phyloP scores from a whole-genome alignment of 345 rosid species.

The Gossypium bickii region DNA sequence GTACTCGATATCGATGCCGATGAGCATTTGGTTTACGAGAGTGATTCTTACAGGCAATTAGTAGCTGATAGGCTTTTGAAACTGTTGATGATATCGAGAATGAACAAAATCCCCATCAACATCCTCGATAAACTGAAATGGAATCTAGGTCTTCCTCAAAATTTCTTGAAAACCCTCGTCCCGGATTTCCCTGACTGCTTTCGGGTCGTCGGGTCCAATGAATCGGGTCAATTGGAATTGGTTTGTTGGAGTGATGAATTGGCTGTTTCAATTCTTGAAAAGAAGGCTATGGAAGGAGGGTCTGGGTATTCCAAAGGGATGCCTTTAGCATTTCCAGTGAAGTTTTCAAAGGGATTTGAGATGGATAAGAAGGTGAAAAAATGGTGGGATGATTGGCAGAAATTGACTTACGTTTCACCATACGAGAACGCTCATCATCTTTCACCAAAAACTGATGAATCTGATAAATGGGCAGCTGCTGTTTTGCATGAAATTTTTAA shows the following conservation, averaged over 20 bases:
- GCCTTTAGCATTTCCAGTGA: conserved; percentile 53
- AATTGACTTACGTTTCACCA: conserved; percentile 76
- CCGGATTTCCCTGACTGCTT: conserved; percentile 86
- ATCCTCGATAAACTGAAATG: conserved; percentile 59
- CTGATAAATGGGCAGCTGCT: conserved; percentile 72
- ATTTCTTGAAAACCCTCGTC: conserved; percentile 43
- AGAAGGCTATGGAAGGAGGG: conserved; percentile 36
- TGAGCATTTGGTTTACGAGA: conserved; percentile 76
- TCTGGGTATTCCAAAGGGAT: conserved; percentile 36
- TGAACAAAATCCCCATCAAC: conserved; percentile 50
- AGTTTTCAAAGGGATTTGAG: conserved; percentile 56
- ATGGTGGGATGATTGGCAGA: conserved; percentile 81
- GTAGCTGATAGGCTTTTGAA: conserved; percentile 70
- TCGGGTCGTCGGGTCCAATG: conserved; percentile 35
- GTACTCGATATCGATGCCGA: conserved; percentile 71
- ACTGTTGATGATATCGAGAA: conserved; percentile 64
- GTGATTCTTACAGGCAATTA: conserved; percentile 51
- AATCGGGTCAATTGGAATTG: conserved; percentile 46
- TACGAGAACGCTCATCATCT: conserved; percentile 61
- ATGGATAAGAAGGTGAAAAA: conserved; percentile 74
- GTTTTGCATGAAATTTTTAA: conserved; percentile 74
- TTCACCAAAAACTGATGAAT: conserved; percentile 56
- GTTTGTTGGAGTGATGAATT: conserved; percentile 79
- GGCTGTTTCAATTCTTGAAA: conserved; percentile 59
- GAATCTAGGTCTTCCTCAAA: conserved; percentile 83